Base-by-base conservation (phyloP, 2,329 filamentous ascomycete species). In the Stachybotrys elegans region DNA sequence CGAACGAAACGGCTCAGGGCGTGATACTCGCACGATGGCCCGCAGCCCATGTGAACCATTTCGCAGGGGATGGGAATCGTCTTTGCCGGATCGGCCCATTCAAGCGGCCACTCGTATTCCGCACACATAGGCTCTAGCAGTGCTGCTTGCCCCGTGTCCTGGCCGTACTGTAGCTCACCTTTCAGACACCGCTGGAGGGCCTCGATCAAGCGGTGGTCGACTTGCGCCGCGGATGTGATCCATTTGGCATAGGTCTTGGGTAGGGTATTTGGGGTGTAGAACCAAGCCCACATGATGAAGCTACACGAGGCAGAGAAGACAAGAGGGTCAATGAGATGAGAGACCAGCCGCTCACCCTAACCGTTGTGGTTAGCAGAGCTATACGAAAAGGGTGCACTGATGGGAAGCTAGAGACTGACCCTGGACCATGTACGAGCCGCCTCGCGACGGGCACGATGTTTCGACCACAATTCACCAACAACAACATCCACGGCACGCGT, bases 251-350 rank as follows among this genome's bases (percentile, higher is more conserved):
- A 94, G 32, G 83, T 75, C 22, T 69, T 73, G 3, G 89, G 89
- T 2, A 95, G 74, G 17, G 79, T 75, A 27, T 79, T 72, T 0
- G 88, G 87, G 9, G 72, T 62, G 67, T 92, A 95, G 60, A 94
- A 84, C 86, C 87, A 95, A 16, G 87, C 78, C 84, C 87, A 92
- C 89, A 94, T 95, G 52, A 94, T 83, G 29, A 88, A 68, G 19
- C 83, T 84, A 31, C 79, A 82, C 17, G 86, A 90, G 25, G 75
- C 62, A 36, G 84, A 80, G 61, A 95, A 94, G 16, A 91, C 67
- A 6, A 77, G 66, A 4, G 86, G 78, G 57, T 92, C 85, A n/a
- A 79, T 55, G 32, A 66, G 53, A 6, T 50, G 57, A 25, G 68
- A 67, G 20, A 69, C 48, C 31, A 63, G 47, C 39, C 63, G 50